These are phyloP conservation scores for Xylogone sp. DNA, from an alignment of 2,329 filamentous ascomycete species.

Conservation along the genomic window DNA sequence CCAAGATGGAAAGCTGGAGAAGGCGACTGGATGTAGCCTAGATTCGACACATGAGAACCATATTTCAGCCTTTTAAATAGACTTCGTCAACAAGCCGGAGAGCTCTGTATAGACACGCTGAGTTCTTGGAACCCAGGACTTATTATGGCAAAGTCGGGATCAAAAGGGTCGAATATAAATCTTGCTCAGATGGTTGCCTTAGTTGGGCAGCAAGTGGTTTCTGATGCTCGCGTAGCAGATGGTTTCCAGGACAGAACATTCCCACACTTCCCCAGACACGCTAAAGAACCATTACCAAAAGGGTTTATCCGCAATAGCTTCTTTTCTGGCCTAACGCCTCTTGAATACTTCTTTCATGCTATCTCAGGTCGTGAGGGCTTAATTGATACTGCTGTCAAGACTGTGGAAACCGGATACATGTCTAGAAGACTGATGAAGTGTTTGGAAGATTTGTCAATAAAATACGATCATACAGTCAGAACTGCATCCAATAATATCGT, in stretches of 20 bases:
- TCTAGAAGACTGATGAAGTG: constrained; percentile 97
- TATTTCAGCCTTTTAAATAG: constrained; percentile 90
- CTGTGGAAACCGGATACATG: constrained; percentile 98
- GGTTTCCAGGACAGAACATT: constrained; percentile 94
- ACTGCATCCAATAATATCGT: constrained; percentile 87
- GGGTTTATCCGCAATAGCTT: constrained; percentile 98
- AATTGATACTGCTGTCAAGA: constrained; percentile 98
- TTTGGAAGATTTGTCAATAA: constrained; percentile 86
- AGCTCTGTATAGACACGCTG: constrained; percentile 83
- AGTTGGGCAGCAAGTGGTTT: constrained; percentile 97
- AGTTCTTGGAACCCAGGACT: constrained; percentile 90
- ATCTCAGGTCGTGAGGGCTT: constrained; percentile 98
- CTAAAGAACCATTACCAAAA: constrained; percentile 87
- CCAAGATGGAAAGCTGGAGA: constrained; percentile 76
- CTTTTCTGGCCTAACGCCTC: constrained; percentile 84
- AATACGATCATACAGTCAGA: constrained; percentile 92
- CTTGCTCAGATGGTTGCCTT: constrained; percentile 98
- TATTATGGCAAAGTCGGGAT: constrained; percentile 96
- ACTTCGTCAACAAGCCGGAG: constrained; percentile 86
- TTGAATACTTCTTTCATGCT: constrained; percentile 96
- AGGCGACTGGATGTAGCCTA: constrained; percentile 84
- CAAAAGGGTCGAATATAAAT: constrained; percentile 96
- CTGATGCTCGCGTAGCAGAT: constrained; percentile 85
- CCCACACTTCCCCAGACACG: constrained; percentile 92
- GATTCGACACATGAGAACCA: constrained; percentile 88